Evolutionary conservation across 2,329 filamentous ascomycete species (phyloP).

Genomic region (Aspergillus sojae): DNA sequence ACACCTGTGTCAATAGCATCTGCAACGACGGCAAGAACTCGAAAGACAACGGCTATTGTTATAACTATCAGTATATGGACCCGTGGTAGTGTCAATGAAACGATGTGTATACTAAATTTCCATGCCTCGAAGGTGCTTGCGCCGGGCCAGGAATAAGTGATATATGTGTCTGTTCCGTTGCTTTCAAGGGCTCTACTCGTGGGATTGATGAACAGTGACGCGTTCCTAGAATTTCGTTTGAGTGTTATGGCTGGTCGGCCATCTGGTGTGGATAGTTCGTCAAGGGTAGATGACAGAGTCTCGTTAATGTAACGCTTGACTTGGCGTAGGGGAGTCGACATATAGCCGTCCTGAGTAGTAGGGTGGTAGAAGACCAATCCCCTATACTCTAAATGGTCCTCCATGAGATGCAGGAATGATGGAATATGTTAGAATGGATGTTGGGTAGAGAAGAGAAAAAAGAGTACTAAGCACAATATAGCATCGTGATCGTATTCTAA

Average conservation of each 20-base stretch:
- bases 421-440: background rate
- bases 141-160: conserved; percentile 58
- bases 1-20: conserved; percentile 52
- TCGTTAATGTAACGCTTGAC: conserved; percentile 36
- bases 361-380: background rate
- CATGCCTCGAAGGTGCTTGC: conserved; percentile 59
- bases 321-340: conserved; percentile 14
- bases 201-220: conserved; percentile 31
- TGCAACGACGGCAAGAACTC: conserved; percentile 59
- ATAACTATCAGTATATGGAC: background rate
- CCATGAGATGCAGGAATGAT: background rate
- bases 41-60: conserved; percentile 54
- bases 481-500: background rate
- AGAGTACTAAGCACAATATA: background rate
- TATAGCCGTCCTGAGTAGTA: background rate
- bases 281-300: conserved; percentile 27
- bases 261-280: conserved; percentile 29
- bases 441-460: background rate
- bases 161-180: conserved; percentile 19
- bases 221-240: conserved; percentile 27
- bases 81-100: background rate
- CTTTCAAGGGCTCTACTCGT: conserved; percentile 33
- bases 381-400: background rate
- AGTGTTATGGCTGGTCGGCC: conserved; percentile 34
- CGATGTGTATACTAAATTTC: conserved; percentile 44